phyloP scores from a whole-genome alignment of 108 stramenopile species.

The Nitzschia putrida region DNA sequence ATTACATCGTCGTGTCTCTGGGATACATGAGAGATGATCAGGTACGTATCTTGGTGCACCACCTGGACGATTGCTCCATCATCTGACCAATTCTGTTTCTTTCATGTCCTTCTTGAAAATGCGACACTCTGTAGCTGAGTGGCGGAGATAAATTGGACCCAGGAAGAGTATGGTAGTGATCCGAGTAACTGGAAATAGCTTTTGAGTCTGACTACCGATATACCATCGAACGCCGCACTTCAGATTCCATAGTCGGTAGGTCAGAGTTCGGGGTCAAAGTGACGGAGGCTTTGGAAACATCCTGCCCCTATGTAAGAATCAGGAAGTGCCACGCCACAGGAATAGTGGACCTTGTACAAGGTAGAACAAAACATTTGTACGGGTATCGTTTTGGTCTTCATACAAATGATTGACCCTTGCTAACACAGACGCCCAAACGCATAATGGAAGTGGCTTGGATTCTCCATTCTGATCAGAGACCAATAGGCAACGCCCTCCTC shows the following conservation, averaged over 20 bases:
- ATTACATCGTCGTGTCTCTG: slow-evolving; percentile 76
- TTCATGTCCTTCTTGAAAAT: not conserved
- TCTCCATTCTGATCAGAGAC: too few relatives aligned
- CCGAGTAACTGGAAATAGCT: too few relatives aligned
- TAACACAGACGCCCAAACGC: not conserved
- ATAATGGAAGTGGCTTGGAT: not conserved
- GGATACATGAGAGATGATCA: slow-evolving; percentile 80
- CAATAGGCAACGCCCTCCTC: slow-evolving; percentile 1
- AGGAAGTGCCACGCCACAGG: not conserved
- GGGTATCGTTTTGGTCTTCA: not conserved
- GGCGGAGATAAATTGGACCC: slow-evolving; percentile 67
- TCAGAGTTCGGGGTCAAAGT: too few relatives aligned
- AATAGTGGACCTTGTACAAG: slow-evolving; percentile 24
- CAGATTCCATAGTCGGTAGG: too few relatives aligned
- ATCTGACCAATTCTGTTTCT: not conserved
- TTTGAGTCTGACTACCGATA: too few relatives aligned
- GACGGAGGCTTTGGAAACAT: too few relatives aligned
- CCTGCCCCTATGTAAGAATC: too few relatives aligned
- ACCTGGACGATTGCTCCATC: not conserved
- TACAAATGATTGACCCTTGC: slow-evolving; percentile 10
- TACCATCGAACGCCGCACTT: too few relatives aligned
- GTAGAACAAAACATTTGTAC: not conserved
- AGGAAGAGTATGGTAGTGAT: slow-evolving; percentile 63
- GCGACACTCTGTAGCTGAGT: slow-evolving; percentile 45
- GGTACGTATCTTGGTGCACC: slow-evolving; percentile 13